Conservation (phyloP, 345 rosid genomes). For the Orychophragmus violaceus region DNA sequence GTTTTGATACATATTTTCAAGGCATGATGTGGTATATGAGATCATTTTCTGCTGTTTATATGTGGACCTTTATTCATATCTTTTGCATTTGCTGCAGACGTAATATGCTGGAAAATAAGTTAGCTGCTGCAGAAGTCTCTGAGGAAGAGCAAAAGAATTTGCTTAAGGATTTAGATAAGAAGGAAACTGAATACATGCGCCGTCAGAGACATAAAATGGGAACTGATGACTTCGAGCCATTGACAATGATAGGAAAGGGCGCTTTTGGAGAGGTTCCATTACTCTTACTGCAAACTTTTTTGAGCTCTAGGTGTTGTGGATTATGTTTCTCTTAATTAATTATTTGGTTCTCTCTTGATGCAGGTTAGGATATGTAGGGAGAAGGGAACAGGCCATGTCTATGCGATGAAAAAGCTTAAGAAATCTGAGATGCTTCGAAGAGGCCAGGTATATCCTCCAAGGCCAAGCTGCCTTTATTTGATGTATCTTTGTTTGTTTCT, state of each 20-base stretch:
- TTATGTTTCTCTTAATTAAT: background rate
- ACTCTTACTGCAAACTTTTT: background rate
- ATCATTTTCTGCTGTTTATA: background rate
- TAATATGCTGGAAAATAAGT: slow-evolving; percentile 75
- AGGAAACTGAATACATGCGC: no score
- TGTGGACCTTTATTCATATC: background rate
- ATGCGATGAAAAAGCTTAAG: no score
- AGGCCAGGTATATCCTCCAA: slow-evolving; percentile 59
- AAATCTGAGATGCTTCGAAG: slow-evolving; percentile 98
- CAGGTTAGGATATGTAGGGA: slow-evolving; percentile 89
- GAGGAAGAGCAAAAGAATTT: slow-evolving; percentile 90
- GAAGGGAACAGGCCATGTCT: no score
- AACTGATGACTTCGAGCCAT: no score
- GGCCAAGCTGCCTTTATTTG: background rate
- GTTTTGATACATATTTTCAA: slow-evolving; percentile 21
- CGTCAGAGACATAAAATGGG: no score
- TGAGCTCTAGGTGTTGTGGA: no score
- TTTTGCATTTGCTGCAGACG: slow-evolving; percentile 52
- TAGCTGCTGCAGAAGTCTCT: slow-evolving; percentile 95
- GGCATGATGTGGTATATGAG: background rate
- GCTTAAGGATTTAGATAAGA: slow-evolving; percentile 77
- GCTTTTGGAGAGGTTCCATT: slow-evolving; percentile 89
- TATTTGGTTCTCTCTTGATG: slow-evolving; percentile 9
- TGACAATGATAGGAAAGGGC: slow-evolving; percentile 99
- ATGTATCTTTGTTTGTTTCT: background rate